Base-by-base conservation (phyloP, 139 green algal genomes). In the Chlamydomonas sphaeroides region DNA sequence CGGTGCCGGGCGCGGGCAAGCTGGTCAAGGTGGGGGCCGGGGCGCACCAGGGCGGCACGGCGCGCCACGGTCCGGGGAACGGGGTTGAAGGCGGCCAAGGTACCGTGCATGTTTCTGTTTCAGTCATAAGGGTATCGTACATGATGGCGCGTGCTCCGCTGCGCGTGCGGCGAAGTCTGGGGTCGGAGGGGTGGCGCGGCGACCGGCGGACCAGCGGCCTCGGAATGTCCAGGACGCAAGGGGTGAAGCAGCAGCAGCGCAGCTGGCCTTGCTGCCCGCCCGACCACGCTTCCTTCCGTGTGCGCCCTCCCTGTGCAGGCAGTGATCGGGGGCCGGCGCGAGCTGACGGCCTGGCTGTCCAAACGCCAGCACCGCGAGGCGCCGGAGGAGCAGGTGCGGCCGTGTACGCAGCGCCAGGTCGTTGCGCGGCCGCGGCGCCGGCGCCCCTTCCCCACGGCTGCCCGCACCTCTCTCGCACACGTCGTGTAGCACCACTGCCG, bases 331-430 rank as follows among this genome's bases (percentile, higher is more conserved):
- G 73, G 73, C 5, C 56, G 73, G 39, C 38, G 59, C 21, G 73
- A 80, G 59, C 59, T 80, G 59, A n/a, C 33, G 30, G 39, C 28
- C 39, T 80, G 73, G 73, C 73, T 80, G 28, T 59, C 59, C 39
- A 80, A 80, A 41, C 59, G 57, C 0, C 57, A 71, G 41, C 30
- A 80, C 41, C 30, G 61, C 28, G 73, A 80, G 57, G 73, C 73
- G 5, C 39, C 39, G 2, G 73, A 71, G 61, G 61, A 70, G 59
- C 39, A 41, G 73, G 73, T 80, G n/a, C 4, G 32, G 26, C 8
- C 11, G 38, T 8, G 23, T 30, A 8, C 20, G 23, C 18, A 5
- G 23, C 5, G 23, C 53, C 20, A 61, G 20, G 23, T 26, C 15
- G 14, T 5, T 30, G 5, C 8, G 20, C 5, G 53, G 53, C 28